Evolutionary conservation across 1,284 basidiomycete species (phyloP).

Genomic region (Marasmius oreades): DNA sequence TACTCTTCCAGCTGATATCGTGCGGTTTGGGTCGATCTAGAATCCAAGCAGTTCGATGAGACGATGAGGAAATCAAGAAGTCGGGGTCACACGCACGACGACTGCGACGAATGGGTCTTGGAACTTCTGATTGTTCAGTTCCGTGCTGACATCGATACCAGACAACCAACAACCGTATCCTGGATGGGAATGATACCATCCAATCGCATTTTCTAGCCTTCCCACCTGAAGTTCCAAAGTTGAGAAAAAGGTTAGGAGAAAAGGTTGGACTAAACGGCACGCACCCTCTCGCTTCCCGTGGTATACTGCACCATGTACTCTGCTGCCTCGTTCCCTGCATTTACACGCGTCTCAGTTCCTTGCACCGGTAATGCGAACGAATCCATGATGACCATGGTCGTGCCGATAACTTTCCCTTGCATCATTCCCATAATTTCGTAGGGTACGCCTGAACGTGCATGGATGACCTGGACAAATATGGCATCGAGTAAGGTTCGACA

Average conservation of each 20-base stretch:
- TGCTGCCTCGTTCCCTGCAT: conserved; percentile 93
- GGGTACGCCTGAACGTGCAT: conserved; percentile 94
- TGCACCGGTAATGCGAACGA: conserved; percentile 96
- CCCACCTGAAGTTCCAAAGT: conserved; percentile 53
- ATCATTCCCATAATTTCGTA: conserved; percentile 99
- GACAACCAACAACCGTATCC: conserved; percentile 98
- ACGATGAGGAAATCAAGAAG: too few species aligned
- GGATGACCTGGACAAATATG: conserved; percentile 78
- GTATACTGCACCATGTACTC: conserved; percentile 99
- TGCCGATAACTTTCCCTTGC: conserved; percentile 93
- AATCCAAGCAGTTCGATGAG: too few species aligned
- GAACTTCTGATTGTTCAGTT: conserved; percentile 91
- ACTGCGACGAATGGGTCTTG: conserved; percentile 98
- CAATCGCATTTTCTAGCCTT: conserved; percentile 85
- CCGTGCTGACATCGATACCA: conserved; percentile 95
- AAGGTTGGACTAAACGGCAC: conserved; percentile 14
- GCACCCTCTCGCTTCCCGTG: conserved; percentile 72
- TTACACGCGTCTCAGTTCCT: conserved; percentile 98
- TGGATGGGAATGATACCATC: conserved; percentile 99
- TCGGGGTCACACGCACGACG: conserved; percentile 62
- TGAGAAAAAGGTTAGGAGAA: conserved; percentile 1
- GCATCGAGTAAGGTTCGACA: not conserved
- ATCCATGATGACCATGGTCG: conserved; percentile 90
- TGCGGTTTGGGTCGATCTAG: conserved; percentile 97
- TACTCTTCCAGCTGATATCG: conserved; percentile 95